phyloP scores from a whole-genome alignment of 176 grass and related monocot genomes.

The Musa acuminata region DNA sequence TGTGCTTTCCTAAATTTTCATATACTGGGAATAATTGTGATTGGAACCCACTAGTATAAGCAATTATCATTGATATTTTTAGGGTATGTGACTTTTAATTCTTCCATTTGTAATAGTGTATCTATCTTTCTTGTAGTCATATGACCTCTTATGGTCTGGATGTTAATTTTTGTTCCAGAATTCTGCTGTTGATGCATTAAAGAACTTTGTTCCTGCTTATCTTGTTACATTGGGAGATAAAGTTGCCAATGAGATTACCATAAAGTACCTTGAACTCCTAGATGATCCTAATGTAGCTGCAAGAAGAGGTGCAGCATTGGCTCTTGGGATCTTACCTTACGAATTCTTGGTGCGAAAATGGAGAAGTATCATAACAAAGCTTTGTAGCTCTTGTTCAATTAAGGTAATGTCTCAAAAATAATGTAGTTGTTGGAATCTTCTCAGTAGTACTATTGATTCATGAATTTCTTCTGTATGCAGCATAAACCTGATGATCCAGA shows the following conservation, averaged over 20 bases:
- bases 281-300: constrained; percentile 89
- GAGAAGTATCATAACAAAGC: constrained; percentile 61
- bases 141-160: not conserved
- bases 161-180: constrained; percentile 34
- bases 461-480: constrained; percentile 35
- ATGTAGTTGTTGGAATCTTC: not conserved
- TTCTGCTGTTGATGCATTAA: constrained; percentile 72
- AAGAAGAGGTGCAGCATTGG: constrained; percentile 83
- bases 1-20: not conserved
- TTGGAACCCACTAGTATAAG: too few species aligned
- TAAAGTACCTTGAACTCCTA: constrained; percentile 63
- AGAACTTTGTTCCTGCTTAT: constrained; percentile 78
- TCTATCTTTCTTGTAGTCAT: constrained; percentile 1
- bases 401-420: constrained; percentile 37
- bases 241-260: constrained; percentile 35
- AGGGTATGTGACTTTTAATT: not conserved
- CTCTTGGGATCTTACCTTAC: constrained; percentile 78
- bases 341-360: constrained; percentile 70
- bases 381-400: constrained; percentile 79
- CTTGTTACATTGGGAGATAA: constrained; percentile 66
- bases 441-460: not conserved
- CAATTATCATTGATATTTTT: not conserved
- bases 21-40: too few species aligned
- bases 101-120: not conserved
- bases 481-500: constrained; percentile 88